phyloP scores from a whole-genome alignment of 768 basidiomycete species.

The Gloeostereum incarnatum region DNA sequence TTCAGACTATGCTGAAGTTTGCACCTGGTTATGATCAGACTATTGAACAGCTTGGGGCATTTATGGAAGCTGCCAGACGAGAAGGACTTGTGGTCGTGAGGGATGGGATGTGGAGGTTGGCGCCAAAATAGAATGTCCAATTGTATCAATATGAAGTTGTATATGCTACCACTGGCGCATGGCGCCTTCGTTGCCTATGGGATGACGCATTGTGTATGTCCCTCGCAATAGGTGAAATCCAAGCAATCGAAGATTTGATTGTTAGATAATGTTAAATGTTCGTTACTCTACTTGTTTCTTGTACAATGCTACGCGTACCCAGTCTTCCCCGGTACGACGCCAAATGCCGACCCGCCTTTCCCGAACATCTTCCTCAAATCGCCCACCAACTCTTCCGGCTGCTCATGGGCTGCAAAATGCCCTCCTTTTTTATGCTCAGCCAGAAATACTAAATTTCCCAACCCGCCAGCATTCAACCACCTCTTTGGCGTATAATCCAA shows the following conservation, averaged over 20 bases:
- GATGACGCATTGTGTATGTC: too few species aligned
- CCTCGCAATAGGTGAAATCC: too few species aligned
- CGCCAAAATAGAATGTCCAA: conserved; percentile 5
- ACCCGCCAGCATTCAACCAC: conserved; percentile 13
- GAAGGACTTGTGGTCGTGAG: conserved; percentile 67
- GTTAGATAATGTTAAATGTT: too few species aligned
- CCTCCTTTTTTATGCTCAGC: conserved; percentile 23
- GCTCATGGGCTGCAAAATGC: conserved; percentile 28
- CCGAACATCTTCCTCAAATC: conserved; percentile 24
- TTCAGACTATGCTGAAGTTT: conserved; percentile 82
- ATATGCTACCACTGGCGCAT: too few species aligned
- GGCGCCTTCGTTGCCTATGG: too few species aligned
- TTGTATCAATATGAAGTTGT: too few species aligned
- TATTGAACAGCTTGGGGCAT: conserved; percentile 65
- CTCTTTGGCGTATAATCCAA: conserved; percentile 9
- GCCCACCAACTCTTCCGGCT: conserved; percentile 17
- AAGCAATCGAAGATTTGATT: too few species aligned
- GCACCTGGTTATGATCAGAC: conserved; percentile 78
- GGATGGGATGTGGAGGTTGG: conserved; percentile 64
- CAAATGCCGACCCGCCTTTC: conserved; percentile 21
- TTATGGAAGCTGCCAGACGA: conserved; percentile 74
- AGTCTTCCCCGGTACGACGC: conserved; percentile 17
- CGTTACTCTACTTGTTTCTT: too few species aligned
- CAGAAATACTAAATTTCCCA: conserved; percentile 23
- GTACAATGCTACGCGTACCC: too few species aligned